Evolutionary conservation across 2,329 filamentous ascomycete genomes (phyloP).

Genomic region (Alternaria angustiovoidea): DNA sequence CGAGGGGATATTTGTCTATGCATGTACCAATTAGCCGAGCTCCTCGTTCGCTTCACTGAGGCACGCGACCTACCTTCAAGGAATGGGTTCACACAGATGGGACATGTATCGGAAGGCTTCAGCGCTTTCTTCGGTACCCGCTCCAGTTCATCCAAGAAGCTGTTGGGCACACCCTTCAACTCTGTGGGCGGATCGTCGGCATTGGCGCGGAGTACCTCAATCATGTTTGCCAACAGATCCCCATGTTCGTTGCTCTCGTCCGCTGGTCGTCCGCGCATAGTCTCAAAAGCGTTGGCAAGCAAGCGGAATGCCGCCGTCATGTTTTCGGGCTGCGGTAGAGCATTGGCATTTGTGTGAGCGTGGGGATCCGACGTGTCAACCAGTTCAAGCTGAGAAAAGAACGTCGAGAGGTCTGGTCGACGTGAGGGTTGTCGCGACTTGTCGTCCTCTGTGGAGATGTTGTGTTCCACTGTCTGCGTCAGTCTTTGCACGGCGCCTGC

Average conservation of each 20-base stretch:
- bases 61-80: slow-evolving; percentile 59
- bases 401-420: slow-evolving; percentile 70
- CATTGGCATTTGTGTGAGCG: slow-evolving; percentile 63
- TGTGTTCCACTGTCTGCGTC: slow-evolving; percentile 57
- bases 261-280: slow-evolving; percentile 60
- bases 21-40: slow-evolving; percentile 27
- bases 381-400: slow-evolving; percentile 69
- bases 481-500: slow-evolving; percentile 21
- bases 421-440: slow-evolving; percentile 54
- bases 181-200: slow-evolving; percentile 68
- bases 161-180: slow-evolving; percentile 68
- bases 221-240: slow-evolving; percentile 63
- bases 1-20: slow-evolving; percentile 66
- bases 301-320: slow-evolving; percentile 67
- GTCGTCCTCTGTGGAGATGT: slow-evolving; percentile 51
- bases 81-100: slow-evolving; percentile 68
- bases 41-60: neutral
- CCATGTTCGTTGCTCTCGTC: slow-evolving; percentile 38
- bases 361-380: slow-evolving; percentile 61
- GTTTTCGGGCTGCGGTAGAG: slow-evolving; percentile 67
- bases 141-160: slow-evolving; percentile 68
- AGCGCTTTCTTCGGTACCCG: slow-evolving; percentile 65
- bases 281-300: slow-evolving; percentile 67
- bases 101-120: slow-evolving; percentile 62
- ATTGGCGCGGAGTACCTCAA: slow-evolving; percentile 61